Percentiles rank a stretch among this genome's conserved stretches.
These are phyloP conservation scores for Tricholoma furcatifolium DNA, from an alignment of 768 basidiomycete species.

Conservation along the genomic window DNA sequence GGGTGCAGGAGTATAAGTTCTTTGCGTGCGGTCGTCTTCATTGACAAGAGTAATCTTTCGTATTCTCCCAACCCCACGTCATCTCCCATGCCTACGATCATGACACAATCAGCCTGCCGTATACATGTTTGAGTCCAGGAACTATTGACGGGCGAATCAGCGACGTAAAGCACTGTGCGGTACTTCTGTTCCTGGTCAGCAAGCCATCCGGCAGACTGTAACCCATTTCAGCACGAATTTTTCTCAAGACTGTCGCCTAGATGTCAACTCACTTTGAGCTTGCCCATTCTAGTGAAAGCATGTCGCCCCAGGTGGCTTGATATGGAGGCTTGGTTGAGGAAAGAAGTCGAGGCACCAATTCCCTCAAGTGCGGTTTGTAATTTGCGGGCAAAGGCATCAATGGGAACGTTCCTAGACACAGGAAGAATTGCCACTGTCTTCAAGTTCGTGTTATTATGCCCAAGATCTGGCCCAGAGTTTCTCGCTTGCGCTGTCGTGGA, in stretches of 20 bases:
- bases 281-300: slow-evolving; percentile 95
- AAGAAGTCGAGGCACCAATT: slow-evolving; percentile 91
- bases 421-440: slow-evolving; percentile 96
- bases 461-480: slow-evolving; percentile 55
- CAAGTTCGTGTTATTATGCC: slow-evolving; percentile 80
- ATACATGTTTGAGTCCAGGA: slow-evolving; percentile 99
- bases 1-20: slow-evolving; percentile 94
- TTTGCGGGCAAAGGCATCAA: slow-evolving; percentile 87
- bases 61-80: slow-evolving; percentile 92
- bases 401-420: slow-evolving; percentile 81
- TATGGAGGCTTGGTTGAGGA: slow-evolving; percentile 91
- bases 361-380: slow-evolving; percentile 86
- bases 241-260: neutral
- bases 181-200: slow-evolving; percentile 95
- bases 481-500: slow-evolving; percentile 51
- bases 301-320: slow-evolving; percentile 91
- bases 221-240: neutral
- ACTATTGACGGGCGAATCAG: slow-evolving; percentile 90
- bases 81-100: slow-evolving; percentile 93
- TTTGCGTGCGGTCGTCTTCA: slow-evolving; percentile 98
- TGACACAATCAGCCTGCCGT: slow-evolving; percentile 92
- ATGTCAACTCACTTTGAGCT: slow-evolving; percentile 79
- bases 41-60: slow-evolving; percentile 87
- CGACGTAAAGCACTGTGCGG: slow-evolving; percentile 92
- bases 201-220: slow-evolving; percentile 70